These are phyloP conservation scores for Naegleria gruberi DNA, from an alignment of 208 protist genomes.

Conservation along the genomic window DNA sequence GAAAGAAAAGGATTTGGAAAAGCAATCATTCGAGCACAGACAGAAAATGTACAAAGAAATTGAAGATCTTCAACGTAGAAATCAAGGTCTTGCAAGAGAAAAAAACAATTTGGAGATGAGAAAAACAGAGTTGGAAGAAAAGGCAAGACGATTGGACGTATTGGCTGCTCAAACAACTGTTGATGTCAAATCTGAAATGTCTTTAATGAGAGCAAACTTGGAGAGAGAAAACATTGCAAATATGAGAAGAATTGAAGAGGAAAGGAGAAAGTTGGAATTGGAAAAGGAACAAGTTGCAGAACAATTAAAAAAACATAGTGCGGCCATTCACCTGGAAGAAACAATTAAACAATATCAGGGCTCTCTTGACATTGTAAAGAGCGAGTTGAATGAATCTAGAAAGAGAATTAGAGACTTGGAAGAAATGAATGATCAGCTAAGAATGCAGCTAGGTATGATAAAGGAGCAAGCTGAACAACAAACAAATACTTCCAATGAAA, in stretches of 20 bases:
- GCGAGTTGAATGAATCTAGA: not conserved
- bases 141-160: not conserved
- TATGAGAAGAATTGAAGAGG: not conserved
- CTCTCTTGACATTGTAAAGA: not conserved
- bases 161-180: not conserved
- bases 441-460: not conserved
- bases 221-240: not conserved
- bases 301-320: not conserved
- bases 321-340: not conserved
- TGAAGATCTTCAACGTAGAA: not conserved
- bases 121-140: not conserved
- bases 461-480: not conserved
- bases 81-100: not conserved
- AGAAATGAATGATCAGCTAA: not conserved
- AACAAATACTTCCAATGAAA: not conserved
- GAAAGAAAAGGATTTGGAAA: constrained; percentile 14
- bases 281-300: not conserved
- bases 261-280: not conserved
- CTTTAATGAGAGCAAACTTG: not conserved
- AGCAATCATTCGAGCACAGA: not conserved
- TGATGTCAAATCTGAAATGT: not conserved
- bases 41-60: constrained; percentile 15
- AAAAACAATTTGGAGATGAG: not conserved
- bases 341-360: not conserved
- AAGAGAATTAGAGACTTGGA: not conserved